These are phyloP conservation scores for Plasmopara viticola DNA, from an alignment of 352 stramenopile genomes.

Conservation along the genomic window DNA sequence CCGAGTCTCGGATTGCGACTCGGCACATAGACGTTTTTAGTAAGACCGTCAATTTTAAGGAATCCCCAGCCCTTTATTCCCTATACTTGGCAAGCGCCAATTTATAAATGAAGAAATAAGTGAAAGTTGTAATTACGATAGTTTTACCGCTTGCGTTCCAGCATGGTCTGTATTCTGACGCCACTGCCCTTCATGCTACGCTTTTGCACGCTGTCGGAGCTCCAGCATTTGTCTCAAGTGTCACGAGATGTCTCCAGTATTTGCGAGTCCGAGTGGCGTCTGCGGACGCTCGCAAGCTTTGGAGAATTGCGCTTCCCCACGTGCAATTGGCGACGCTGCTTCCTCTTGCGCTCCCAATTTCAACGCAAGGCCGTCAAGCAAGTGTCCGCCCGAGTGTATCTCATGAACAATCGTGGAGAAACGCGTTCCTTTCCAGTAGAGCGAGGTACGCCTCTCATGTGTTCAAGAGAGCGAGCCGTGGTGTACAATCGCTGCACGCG, in stretches of 20 bases:
- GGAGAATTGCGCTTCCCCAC: constrained; percentile 47
- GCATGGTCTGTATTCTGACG: constrained; percentile 9
- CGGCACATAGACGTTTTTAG: no score
- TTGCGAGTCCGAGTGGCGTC: constrained; percentile 61
- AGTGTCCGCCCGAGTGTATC: constrained; percentile 66
- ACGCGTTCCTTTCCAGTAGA: constrained; percentile 59
- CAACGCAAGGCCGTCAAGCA: constrained; percentile 46
- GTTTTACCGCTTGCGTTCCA: no score
- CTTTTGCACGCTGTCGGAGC: constrained; percentile 40
- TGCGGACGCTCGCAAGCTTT: constrained; percentile 45
- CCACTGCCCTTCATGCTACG: constrained; percentile 47
- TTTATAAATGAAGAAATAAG: no score
- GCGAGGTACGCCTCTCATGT: constrained; percentile 59
- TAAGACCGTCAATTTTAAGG: no score
- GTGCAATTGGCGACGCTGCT: constrained; percentile 54
- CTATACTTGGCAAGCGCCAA: no score
- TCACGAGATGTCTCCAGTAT: constrained; percentile 31
- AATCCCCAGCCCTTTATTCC: no score
- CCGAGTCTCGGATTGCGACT: no score
- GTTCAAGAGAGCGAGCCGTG: constrained; percentile 62
- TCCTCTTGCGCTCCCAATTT: constrained; percentile 59
- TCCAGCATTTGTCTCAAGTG: constrained; percentile 42
- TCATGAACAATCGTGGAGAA: constrained; percentile 77
- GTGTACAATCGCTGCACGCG: constrained; percentile 80
- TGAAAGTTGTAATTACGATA: no score